Evolutionary conservation across 352 stramenopile genomes (phyloP).

Genomic region (Pythium chondricola): DNA sequence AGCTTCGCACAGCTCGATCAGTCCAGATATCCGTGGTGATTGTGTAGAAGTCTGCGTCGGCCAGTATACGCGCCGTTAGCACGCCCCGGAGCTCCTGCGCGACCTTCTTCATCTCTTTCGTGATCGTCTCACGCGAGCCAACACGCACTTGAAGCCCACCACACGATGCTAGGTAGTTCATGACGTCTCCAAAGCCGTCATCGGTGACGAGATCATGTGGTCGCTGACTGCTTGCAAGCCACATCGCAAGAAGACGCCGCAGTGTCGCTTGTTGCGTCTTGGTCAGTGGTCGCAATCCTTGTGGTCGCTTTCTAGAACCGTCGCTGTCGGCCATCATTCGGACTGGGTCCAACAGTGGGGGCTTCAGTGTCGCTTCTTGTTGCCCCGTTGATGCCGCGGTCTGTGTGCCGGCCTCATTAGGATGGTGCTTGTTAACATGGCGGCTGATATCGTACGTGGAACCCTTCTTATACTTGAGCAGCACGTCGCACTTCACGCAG

Average conservation of each 20-base stretch:
- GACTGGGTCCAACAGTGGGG: neutral
- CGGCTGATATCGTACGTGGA: neutral
- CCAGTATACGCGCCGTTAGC: neutral
- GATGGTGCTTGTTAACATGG: neutral
- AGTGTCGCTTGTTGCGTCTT: neutral
- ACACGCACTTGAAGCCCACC: neutral
- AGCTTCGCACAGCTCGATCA: conserved; percentile 5
- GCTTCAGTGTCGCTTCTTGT: neutral
- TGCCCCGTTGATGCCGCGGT: neutral
- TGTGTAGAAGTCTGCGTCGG: neutral
- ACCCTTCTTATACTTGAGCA: conserved; percentile 2
- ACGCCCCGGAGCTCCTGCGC: neutral
- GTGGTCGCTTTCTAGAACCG: neutral
- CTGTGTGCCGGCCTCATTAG: neutral
- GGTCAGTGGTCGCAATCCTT: neutral
- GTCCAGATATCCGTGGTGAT: conserved; percentile 15
- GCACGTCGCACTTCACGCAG: conserved; percentile 28
- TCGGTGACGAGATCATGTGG: conserved; percentile 1
- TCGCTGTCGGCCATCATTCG: neutral
- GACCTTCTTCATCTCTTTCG: neutral
- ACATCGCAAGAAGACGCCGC: neutral
- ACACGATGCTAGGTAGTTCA: neutral
- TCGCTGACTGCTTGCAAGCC: conserved; percentile 6
- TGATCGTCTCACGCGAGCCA: neutral
- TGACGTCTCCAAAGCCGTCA: neutral